These are phyloP conservation scores for Glebionis coronaria DNA, from an alignment of 129 eudicot species.

Conservation along the genomic window DNA sequence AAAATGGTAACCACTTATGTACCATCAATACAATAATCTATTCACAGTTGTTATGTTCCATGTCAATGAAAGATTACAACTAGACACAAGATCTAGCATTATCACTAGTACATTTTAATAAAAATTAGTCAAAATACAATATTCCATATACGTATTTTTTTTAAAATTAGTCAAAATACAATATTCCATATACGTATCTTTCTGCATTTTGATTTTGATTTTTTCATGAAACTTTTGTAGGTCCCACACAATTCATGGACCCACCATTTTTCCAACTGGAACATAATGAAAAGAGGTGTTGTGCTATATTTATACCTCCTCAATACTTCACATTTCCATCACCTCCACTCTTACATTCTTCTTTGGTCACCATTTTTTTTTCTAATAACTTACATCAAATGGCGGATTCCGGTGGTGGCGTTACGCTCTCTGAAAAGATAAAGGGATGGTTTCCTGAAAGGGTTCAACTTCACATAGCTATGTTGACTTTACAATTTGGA, in stretches of 20 bases:
- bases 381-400: slow-evolving; percentile 22
- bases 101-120: too few species aligned
- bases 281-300: slow-evolving; percentile 7
- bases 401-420: slow-evolving; percentile 55
- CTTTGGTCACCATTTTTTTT: slow-evolving; percentile 11
- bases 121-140: too few species aligned
- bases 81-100: too few species aligned
- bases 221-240: slow-evolving; percentile 4
- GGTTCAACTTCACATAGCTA: slow-evolving; percentile 82
- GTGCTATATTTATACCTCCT: slow-evolving; percentile 50
- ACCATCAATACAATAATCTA: too few species aligned
- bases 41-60: too few species aligned
- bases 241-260: slow-evolving; percentile 26
- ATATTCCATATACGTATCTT: too few species aligned
- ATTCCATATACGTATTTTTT: too few species aligned
- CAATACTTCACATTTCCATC: slow-evolving; percentile 24
- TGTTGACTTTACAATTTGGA: slow-evolving; percentile 91
- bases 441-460: slow-evolving; percentile 83
- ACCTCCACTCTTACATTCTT: slow-evolving; percentile 8
- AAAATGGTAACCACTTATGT: too few species aligned
- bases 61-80: too few species aligned
- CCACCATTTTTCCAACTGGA: slow-evolving; percentile 31
- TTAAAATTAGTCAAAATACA: too few species aligned
- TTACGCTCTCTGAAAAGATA: slow-evolving; percentile 30
- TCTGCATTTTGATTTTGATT: neutral